Base-by-base conservation (phyloP, 192 early-diverging fungal genomes). In the Piromyces sp. region DNA sequence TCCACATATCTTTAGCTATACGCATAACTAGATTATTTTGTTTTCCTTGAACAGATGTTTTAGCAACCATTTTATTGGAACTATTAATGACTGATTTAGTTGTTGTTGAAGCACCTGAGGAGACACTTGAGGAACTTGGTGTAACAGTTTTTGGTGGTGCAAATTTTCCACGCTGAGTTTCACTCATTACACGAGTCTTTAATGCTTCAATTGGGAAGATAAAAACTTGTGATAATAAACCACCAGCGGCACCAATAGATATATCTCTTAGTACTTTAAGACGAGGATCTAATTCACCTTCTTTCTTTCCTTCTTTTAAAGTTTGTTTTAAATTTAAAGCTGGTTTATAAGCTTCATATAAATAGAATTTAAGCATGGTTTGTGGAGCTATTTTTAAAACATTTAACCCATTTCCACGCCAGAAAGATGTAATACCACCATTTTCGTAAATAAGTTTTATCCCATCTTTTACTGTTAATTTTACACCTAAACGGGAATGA, bases 121-220 rank as follows among this genome's bases (percentile, higher is more conserved):
- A n/a, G n/a, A n/a, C n/a, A 84, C 33, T 36, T 36, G 33, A 14
- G 6, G 37, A 33, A 33, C 31, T 38, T 38, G 80, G 38, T 29
- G 83, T 26, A 13, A 82, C 38, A 79, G 81, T 0, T 29, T 85
- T n/a, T 30, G 80, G 37, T n/a, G 78, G 15, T 78, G 83, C 22
- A 33, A 79, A n/a, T 38, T 29, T 51, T 68, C 78, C 80, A 33
- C 79, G 51, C 84, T 51, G n/a, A 83, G 87, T 92, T 79, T 92
- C 89, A 22, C 89, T 87, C 93, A 93, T 94, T 36, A 93, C 87
- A 29, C 93, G 87, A 5, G 93, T 93, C 83, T 95, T 95, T 80
- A 93, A 82, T 14, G 93, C 93, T 79, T 94, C 93, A 17, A 95
- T 83, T 4, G 94, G 94, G 81, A 94, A 95, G 79, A 94, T 94